These are phyloP conservation scores for Sarocladiaceae sp. DNA, from an alignment of 2,329 filamentous ascomycete genomes.

Conservation along the genomic window DNA sequence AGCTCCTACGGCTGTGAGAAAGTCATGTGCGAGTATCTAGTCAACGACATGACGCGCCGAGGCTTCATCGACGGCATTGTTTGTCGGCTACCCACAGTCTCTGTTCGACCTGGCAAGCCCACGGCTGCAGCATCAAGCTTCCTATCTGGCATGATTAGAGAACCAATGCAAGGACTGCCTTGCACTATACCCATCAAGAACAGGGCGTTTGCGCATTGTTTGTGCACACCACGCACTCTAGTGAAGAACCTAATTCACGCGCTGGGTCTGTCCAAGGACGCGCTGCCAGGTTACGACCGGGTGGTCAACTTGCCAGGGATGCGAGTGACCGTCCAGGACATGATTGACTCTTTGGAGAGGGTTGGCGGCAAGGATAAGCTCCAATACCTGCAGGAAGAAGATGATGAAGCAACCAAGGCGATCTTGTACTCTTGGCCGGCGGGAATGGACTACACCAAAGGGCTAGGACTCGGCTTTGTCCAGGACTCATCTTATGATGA, in stretches of 20 bases:
- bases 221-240: conserved; percentile 42
- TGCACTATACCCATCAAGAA: conserved; percentile 40
- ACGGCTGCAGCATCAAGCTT: conserved; percentile 57
- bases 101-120: conserved; percentile 55
- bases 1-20: conserved; percentile 59
- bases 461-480: conserved; percentile 45
- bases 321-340: conserved; percentile 43
- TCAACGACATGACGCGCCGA: conserved; percentile 36
- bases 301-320: conserved; percentile 42
- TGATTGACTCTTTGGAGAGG: conserved; percentile 41
- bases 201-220: conserved; percentile 38
- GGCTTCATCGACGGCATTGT: conserved; percentile 53
- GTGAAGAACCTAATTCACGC: conserved; percentile 37
- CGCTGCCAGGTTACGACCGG: conserved; percentile 12
- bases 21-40: conserved; percentile 49
- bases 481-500: conserved; percentile 33
- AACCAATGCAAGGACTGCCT: conserved; percentile 39
- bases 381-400: conserved; percentile 37
- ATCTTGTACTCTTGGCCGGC: conserved; percentile 50
- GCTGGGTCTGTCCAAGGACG: conserved; percentile 17
- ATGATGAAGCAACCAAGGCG: conserved; percentile 38
- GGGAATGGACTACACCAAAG: conserved; percentile 41
- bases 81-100: conserved; percentile 56
- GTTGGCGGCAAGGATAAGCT: conserved; percentile 40
- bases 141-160: conserved; percentile 54